phyloP scores from a whole-genome alignment of 805 yeast genomes.

The Wickerhamomyces queroliae region DNA sequence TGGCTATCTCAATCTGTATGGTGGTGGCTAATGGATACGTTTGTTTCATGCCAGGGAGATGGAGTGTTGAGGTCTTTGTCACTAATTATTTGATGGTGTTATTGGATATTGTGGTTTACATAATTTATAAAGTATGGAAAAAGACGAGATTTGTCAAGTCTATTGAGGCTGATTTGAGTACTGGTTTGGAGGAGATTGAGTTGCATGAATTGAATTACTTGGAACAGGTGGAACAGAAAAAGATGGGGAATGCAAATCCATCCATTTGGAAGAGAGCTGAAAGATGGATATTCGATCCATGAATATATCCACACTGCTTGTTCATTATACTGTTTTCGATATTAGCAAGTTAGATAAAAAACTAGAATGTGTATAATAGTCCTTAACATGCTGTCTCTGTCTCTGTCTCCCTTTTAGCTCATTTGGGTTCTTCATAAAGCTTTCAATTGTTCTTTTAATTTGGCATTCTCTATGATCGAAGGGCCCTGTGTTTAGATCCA shows the following conservation, averaged over 20 bases:
- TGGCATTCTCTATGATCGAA: constrained; percentile 35
- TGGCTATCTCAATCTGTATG: constrained; percentile 41
- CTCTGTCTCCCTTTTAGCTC: no score
- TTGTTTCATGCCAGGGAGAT: constrained; percentile 63
- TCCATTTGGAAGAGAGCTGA: not conserved
- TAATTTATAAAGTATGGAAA: constrained; percentile 42
- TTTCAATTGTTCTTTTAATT: constrained; percentile 31
- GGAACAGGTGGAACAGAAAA: constrained; percentile 3
- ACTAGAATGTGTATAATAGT: no score
- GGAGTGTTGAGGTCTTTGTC: constrained; percentile 60
- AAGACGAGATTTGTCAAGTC: constrained; percentile 41
- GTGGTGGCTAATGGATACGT: constrained; percentile 60
- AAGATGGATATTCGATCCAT: not conserved
- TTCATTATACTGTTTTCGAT: no score
- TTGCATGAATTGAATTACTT: constrained; percentile 39
- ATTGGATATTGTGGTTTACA: constrained; percentile 37
- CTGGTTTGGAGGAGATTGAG: constrained; percentile 53
- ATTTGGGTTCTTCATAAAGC: constrained; percentile 7
- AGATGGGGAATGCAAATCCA: not conserved
- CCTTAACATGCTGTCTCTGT: no score
- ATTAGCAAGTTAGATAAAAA: no score
- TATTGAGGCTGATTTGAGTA: constrained; percentile 44
- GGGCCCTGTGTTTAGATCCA: constrained; percentile 12
- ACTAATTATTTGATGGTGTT: constrained; percentile 73
- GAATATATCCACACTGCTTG: no score